Conservation (phyloP, 768 basidiomycete species). For the Leccinum obscurum region DNA sequence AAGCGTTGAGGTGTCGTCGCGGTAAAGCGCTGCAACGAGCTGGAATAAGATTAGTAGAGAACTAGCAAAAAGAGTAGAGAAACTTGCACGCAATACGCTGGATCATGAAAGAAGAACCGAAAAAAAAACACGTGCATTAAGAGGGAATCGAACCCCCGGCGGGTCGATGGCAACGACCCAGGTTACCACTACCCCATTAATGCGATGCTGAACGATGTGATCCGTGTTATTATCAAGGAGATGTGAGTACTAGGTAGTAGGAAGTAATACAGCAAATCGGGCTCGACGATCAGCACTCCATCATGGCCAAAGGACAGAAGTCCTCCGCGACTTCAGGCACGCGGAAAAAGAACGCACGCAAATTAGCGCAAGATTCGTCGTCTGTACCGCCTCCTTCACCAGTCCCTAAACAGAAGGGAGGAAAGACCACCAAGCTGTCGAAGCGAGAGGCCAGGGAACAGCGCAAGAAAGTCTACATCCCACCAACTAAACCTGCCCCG, state of each 20-base stretch:
- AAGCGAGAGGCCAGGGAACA: slow-evolving; percentile 60
- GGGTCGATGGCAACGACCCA: slow-evolving; percentile 77
- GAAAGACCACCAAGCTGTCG: slow-evolving; percentile 47
- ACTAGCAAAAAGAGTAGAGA: neutral
- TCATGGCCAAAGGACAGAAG: slow-evolving; percentile 52
- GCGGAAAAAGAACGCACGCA: slow-evolving; percentile 91
- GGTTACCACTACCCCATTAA: slow-evolving; percentile 61
- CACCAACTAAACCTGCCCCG: slow-evolving; percentile 77
- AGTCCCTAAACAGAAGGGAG: slow-evolving; percentile 41
- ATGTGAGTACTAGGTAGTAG: neutral
- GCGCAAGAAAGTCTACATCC: slow-evolving; percentile 82
- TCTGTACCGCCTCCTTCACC: slow-evolving; percentile 36
- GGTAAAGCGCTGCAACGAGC: neutral
- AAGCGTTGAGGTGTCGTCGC: slow-evolving; percentile 10
- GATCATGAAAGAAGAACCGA: neutral
- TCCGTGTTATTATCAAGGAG: neutral
- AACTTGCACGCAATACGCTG: slow-evolving; percentile 17
- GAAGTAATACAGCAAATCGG: neutral
- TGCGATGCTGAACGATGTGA: neutral
- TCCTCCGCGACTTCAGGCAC: slow-evolving; percentile 85
- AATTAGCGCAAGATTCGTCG: slow-evolving; percentile 43
- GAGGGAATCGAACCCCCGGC: slow-evolving; percentile 80
- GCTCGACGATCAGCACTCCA: neutral
- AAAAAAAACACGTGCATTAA: slow-evolving; percentile 20
- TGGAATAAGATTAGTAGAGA: slow-evolving; percentile 3